phyloP scores from a whole-genome alignment of 139 green algal genomes.

The Coccomyxa sp. region DNA sequence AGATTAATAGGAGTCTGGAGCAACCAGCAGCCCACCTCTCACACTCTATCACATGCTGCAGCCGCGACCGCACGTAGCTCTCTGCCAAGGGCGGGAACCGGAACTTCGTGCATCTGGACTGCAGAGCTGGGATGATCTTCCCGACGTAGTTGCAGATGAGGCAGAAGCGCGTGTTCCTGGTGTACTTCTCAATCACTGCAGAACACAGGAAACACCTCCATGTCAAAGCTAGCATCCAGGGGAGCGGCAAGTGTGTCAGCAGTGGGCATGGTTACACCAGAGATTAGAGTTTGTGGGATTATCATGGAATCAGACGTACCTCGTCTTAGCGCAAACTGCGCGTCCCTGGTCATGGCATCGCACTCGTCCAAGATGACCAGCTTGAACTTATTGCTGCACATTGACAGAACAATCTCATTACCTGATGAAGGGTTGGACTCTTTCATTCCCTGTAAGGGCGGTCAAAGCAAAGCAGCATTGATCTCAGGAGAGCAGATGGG shows the following conservation, averaged over 20 bases:
- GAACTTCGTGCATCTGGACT: slow-evolving; percentile 96
- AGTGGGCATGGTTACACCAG: too few species aligned
- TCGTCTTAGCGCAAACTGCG: slow-evolving; percentile 90
- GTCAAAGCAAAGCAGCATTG: not conserved
- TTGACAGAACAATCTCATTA: not conserved
- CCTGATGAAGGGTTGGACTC: not conserved
- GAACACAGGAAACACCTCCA: too few species aligned
- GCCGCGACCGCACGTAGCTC: slow-evolving; percentile 58
- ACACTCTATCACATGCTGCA: slow-evolving; percentile 71
- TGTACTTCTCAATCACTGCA: slow-evolving; percentile 99
- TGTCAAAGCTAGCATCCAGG: not conserved
- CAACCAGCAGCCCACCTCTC: slow-evolving; percentile 51
- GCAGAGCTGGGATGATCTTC: slow-evolving; percentile 97
- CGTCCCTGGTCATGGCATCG: slow-evolving; percentile 98
- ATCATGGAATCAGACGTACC: too few species aligned
- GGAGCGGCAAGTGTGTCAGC: too few species aligned
- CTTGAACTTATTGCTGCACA: slow-evolving; percentile 83
- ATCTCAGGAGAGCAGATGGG: not conserved
- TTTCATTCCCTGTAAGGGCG: not conserved
- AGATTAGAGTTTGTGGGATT: too few species aligned
- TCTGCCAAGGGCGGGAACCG: slow-evolving; percentile 84
- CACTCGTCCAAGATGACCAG: slow-evolving; percentile 98
- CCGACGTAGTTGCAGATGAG: slow-evolving; percentile 99
- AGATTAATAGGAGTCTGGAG: not conserved
- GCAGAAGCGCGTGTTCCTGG: slow-evolving; percentile 93